These are phyloP conservation scores for Parasitella parasitica DNA, from an alignment of 371 early-diverging fungal genomes.

Conservation along the genomic window DNA sequence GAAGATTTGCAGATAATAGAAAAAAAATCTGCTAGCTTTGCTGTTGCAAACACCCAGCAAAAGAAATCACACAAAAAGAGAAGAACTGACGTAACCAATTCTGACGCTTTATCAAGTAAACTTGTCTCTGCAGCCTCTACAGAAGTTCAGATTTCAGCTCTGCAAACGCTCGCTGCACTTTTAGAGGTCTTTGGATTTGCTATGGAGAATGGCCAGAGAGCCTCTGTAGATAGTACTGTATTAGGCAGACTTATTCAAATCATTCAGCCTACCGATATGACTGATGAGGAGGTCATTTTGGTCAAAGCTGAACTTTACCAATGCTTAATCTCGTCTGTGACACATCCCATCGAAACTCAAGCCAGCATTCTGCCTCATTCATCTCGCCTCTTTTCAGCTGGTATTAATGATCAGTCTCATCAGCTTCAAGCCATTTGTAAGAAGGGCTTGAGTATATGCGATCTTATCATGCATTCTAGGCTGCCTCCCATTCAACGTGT, in stretches of 20 bases:
- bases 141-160: conserved; percentile 36
- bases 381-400: conserved; percentile 39
- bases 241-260: conserved; percentile 32
- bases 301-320: conserved; percentile 39
- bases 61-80: conserved; percentile 41
- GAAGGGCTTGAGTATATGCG: conserved; percentile 54
- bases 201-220: conserved; percentile 26
- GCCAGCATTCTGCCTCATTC: conserved; percentile 47
- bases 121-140: conserved; percentile 14
- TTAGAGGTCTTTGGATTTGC: conserved; percentile 31
- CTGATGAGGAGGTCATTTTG: conserved; percentile 14
- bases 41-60: neutral
- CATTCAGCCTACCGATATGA: conserved; percentile 14
- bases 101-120: conserved; percentile 28
- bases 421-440: conserved; percentile 46
- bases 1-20: conserved; percentile 30
- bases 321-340: conserved; percentile 39
- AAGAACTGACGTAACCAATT: conserved; percentile 40
- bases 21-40: conserved; percentile 12
- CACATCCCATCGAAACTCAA: conserved; percentile 40
- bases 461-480: conserved; percentile 57
- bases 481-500: conserved; percentile 62
- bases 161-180: conserved; percentile 20
- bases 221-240: conserved; percentile 30
- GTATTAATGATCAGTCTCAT: conserved; percentile 38